Evolutionary conservation across 768 basidiomycete species (phyloP).

Genomic region (Amanita molliuscula): DNA sequence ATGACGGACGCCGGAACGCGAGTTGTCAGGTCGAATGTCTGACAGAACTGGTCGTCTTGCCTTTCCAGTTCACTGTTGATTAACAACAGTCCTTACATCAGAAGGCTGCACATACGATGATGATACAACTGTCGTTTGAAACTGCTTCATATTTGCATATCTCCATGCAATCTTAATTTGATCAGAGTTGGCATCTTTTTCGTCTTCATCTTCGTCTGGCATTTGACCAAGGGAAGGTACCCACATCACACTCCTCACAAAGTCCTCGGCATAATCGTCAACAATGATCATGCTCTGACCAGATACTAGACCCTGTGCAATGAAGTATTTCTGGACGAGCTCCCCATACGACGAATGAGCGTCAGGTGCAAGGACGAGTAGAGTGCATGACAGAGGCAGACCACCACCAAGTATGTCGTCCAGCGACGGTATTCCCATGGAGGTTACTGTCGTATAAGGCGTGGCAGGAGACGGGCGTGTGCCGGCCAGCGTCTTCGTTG

Average conservation of each 20-base stretch:
- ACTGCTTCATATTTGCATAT: constrained; percentile 88
- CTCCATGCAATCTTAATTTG: constrained; percentile 95
- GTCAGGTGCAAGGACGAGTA: constrained; percentile 77
- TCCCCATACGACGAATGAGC: constrained; percentile 77
- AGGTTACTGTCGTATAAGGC: constrained; percentile 46
- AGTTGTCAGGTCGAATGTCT: constrained; percentile 61
- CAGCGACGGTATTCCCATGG: constrained; percentile 85
- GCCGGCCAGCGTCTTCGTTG: constrained; percentile 28
- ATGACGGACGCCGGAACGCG: constrained; percentile 44
- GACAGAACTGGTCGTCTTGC: constrained; percentile 51
- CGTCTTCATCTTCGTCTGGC: constrained; percentile 25
- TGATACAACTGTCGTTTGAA: constrained; percentile 70
- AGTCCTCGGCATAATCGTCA: constrained; percentile 41
- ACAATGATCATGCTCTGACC: constrained; percentile 64
- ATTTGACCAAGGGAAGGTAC: constrained; percentile 27
- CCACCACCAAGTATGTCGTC: constrained; percentile 95
- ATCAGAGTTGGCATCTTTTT: constrained; percentile 17
- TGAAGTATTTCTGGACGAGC: constrained; percentile 79
- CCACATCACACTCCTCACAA: constrained; percentile 82
- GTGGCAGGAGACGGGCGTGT: constrained; percentile 52
- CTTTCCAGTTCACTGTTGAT: constrained; percentile 17
- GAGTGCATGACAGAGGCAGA: constrained; percentile 68
- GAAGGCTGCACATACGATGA: constrained; percentile 33
- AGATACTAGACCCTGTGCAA: constrained; percentile 74
- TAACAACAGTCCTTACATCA: not conserved